A percentile compares a stretch with the other conserved stretches of the same genome.
Evolutionary conservation across 2,329 filamentous ascomycete genomes (phyloP).

Genomic region (Claviceps capensis): DNA sequence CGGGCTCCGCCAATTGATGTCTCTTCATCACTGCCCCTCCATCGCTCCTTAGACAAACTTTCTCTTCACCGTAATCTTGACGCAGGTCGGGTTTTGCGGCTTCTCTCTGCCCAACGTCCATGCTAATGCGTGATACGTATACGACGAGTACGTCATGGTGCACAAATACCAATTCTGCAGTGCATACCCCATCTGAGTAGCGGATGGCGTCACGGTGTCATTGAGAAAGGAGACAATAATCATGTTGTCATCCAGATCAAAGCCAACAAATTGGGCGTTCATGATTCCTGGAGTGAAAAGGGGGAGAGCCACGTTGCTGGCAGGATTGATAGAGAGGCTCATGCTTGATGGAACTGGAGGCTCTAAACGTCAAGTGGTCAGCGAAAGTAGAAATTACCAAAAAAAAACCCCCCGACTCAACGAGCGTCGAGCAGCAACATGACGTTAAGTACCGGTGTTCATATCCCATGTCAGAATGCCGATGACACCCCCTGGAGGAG

Average conservation of each 20-base stretch:
- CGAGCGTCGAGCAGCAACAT: background rate
- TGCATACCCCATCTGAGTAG: background rate
- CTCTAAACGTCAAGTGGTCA: background rate
- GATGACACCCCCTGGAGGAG: background rate
- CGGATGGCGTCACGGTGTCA: conserved; percentile 7
- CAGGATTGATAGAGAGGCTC: conserved; percentile 6
- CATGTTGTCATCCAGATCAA: conserved; percentile 8
- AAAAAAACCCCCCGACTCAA: no score
- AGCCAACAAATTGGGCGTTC: conserved; percentile 12
- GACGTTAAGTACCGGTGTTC: background rate
- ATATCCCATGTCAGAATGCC: background rate
- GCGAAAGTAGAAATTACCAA: no score
- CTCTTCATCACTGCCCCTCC: background rate
- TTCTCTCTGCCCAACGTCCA: conserved; percentile 7
- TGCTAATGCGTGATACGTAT: conserved; percentile 8
- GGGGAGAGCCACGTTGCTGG: conserved; percentile 10
- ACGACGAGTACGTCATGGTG: conserved; percentile 8
- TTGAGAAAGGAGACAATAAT: conserved; percentile 9
- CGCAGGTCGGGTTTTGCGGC: conserved; percentile 13
- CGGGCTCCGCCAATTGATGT: background rate
- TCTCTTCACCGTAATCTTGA: conserved; percentile 11
- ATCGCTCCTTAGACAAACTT: conserved; percentile 5
- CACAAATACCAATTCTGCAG: conserved; percentile 11
- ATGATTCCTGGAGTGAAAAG: conserved; percentile 7
- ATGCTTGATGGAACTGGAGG: conserved; percentile 4